phyloP scores from a whole-genome alignment of 129 eudicot genomes.

The Tagetes patula region DNA sequence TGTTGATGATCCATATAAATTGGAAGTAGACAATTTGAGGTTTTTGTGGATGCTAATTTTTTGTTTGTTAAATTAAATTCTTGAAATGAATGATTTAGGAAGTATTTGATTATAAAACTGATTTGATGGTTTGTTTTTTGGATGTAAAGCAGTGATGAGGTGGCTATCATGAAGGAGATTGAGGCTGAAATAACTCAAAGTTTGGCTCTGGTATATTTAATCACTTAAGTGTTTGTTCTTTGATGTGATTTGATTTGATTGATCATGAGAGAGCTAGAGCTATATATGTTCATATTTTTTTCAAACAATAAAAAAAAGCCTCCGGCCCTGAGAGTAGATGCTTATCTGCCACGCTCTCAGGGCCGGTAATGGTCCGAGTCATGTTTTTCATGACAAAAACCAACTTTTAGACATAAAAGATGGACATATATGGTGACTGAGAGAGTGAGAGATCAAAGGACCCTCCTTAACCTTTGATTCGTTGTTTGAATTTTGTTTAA shows the following conservation, averaged over 20 bases:
- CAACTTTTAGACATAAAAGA: no score
- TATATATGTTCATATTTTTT: no score
- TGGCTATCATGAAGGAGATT: constrained; percentile 27
- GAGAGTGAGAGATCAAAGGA: no score
- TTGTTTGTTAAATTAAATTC: background rate
- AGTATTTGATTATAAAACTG: background rate
- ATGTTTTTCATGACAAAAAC: no score
- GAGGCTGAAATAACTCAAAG: constrained; percentile 12
- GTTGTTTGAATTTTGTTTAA: constrained; percentile 12
- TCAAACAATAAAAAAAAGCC: no score
- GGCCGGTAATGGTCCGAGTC: no score
- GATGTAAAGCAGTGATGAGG: constrained; percentile 29
- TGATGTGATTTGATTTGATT: background rate
- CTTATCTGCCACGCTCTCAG: no score
- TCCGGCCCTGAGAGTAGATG: no score
- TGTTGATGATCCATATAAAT: constrained; percentile 19
- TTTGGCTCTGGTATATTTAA: constrained; percentile 33
- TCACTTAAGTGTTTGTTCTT: background rate
- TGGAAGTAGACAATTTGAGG: constrained; percentile 34
- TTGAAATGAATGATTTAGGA: background rate
- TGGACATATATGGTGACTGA: no score
- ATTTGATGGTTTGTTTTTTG: background rate
- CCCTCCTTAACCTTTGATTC: background rate
- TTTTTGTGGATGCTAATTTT: background rate
- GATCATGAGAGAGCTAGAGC: no score